Base-by-base conservation (phyloP, 2,329 filamentous ascomycete species). In the Colletotrichum godetiae region DNA sequence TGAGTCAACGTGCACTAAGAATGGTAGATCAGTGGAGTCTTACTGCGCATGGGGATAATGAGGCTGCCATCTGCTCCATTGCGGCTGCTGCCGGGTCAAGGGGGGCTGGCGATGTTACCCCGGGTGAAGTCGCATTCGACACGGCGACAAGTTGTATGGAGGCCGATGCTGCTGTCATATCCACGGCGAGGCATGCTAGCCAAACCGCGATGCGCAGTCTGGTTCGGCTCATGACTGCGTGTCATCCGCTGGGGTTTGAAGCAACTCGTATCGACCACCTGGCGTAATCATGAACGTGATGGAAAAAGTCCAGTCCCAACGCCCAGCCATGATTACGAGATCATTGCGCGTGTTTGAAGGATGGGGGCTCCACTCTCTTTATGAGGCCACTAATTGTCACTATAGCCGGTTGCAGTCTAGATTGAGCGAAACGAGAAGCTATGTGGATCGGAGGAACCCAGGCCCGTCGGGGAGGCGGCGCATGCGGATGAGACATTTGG, bases 41-140 rank as follows among this genome's bases (percentile, higher is more conserved):
- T 61, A 71, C 68, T 22, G 68, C 68, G 12, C 63, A 71, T 11
- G 27, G 27, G 4, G 68, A 49, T 5, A 71, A 15, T n/a, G 57
- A 35, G 13, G 33, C 46, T 11, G 46, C 35, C 27, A 31, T 29
- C 24, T 60, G 63, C 33, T 67, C 56, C n/a, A 37, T 46, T 15
- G 68, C 68, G 15, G 35, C 27, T 3, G 11, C 7, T 10, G 60
- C 37, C 11, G 60, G 27, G 22, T 42, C 35, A 29, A 35, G 19
- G 19, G 22, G 11, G n/a, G 67, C 13, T 19, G 35, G 68, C 13
- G 49, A 35, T 35, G 49, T 49, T 22, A n/a, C 42, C 19, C 42
- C 42, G 15, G 42, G 8, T 7, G 42, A 49, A n/a, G 19, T 71
- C 11, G 22, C 19, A 49, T 67, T 61, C 5, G 29, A 12, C 12